These are phyloP conservation scores for Mycogone perniciosa DNA, from an alignment of 2,329 filamentous ascomycete species.

Conservation along the genomic window DNA sequence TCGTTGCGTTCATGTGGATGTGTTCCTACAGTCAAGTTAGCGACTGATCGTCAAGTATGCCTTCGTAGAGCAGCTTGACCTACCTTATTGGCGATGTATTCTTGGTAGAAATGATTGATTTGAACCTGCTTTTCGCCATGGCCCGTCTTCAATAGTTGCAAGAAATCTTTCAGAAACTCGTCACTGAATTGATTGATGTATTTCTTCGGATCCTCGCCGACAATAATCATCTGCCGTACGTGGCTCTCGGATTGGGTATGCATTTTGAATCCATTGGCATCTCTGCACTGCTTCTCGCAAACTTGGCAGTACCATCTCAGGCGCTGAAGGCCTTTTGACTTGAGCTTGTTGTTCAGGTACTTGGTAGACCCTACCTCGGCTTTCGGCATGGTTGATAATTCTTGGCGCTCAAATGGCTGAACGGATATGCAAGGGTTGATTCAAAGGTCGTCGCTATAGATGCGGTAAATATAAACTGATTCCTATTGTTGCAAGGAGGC, in stretches of 20 bases:
- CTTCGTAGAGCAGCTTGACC: background rate
- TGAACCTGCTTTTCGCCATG: slow-evolving; percentile 89
- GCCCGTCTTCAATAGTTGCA: slow-evolving; percentile 68
- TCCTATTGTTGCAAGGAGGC: background rate
- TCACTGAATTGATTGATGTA: slow-evolving; percentile 75
- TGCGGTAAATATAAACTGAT: background rate
- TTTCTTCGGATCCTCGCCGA: slow-evolving; percentile 82
- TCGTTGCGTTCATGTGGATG: slow-evolving; percentile 88
- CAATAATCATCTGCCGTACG: slow-evolving; percentile 78
- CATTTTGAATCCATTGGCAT: slow-evolving; percentile 89
- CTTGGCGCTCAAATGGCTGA: background rate
- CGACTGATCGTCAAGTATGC: background rate
- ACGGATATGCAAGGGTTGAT: background rate
- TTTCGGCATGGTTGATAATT: slow-evolving; percentile 66
- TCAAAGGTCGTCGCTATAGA: background rate
- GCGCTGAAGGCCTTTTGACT: slow-evolving; percentile 69
- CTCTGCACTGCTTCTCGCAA: slow-evolving; percentile 60
- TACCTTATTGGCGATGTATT: slow-evolving; percentile 74
- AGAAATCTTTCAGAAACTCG: slow-evolving; percentile 75
- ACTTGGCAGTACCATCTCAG: slow-evolving; percentile 88
- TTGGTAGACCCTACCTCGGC: slow-evolving; percentile 93
- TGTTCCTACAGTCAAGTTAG: slow-evolving; percentile 47
- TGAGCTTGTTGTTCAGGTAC: slow-evolving; percentile 83
- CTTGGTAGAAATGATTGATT: slow-evolving; percentile 91
- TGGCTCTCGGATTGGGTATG: slow-evolving; percentile 81